Base-by-base conservation (phyloP, 2,329 filamentous ascomycete genomes). In the Phyllosticta citribraziliensis region DNA sequence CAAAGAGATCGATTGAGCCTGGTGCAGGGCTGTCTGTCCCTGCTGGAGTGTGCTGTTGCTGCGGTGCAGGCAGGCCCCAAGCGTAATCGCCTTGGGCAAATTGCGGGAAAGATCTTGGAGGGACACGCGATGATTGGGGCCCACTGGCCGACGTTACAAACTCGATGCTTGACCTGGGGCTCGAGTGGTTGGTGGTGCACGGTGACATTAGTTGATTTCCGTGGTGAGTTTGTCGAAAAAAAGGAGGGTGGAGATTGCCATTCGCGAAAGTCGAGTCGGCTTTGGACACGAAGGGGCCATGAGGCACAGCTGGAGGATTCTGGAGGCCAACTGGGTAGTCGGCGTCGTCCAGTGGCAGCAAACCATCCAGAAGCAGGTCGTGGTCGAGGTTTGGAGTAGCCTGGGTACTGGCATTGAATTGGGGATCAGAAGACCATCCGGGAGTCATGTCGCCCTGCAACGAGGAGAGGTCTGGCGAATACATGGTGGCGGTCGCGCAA, bases 381-480 rank as follows among this genome's bases (percentile, higher is more conserved):
- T 57, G 51, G 10, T 53, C 55, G 65, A 70, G 70, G 55, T 63
- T 70, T 11, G 72, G 69, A 9, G 70, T 72, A 2, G 71, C 40
- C 40, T 47, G 40, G n/a, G 40, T 47, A n/a, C 40, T n/a, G 8
- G 40, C 40, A n/a, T 47, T n/a, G 17, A 47, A 47, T 47, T 47
- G 40, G 1, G 3, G 40, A 47, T 70, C 73, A 58, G 69, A 63
- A 56, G 73, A 73, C 14, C 69, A 67, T 51, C 74, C 70, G 9
- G 73, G 71, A 55, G 72, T 75, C 35, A 74, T 64, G 53, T 74
- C 69, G 40, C 74, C 73, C 60, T 70, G 67, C 19, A 62, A 56
- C n/a, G 73, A 74, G 60, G 73, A 74, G 60, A 71, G 69, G 27
- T 71, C 71, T 24, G 73, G 73, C 8, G 73, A 75, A 40, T 71